Evolutionary conservation across 2,329 filamentous ascomycete genomes (phyloP), one percentile per base, ranked within the genome.

Genomic region (Fusarium camptoceras): DNA sequence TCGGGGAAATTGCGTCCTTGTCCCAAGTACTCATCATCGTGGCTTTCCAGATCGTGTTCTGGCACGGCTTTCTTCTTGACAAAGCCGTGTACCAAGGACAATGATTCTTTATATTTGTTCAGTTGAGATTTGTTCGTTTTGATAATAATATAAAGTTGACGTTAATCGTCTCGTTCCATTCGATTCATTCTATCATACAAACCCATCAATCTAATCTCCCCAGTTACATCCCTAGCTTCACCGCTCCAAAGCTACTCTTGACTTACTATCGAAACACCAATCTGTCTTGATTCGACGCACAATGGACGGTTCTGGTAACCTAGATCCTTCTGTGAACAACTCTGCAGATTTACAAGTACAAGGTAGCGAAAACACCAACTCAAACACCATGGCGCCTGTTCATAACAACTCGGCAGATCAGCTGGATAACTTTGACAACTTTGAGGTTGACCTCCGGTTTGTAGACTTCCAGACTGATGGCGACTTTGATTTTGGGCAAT

Each of bases 41-140:
- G 49, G 24, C 49, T 65, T 55, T 46, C 30, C 30, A 41, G 11
- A 24, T 65, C 10, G n/a, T 64, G 48, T 59, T 62, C 34, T 8
- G n/a, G 39, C 24, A 31, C 47, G 8, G 43, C 34, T 61, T 28
- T 25, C 59, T 15, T 27, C n/a, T 43, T 46, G 49, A 71, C 68
- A 71, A 71, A 71, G 68, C 64, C 48, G 15, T 48, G 16, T 20
- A 30, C 25, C 14, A 44, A 25, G 37, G n/a, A 71, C 59, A 71
- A 58, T 66, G 44, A 64, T 22, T n/a, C 10, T 42, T 34, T 53
- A 53, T 41, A 42, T 53, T 28, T 53, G 20, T 22, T 48, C 31
- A 51, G 24, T 16, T 5, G 24, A 7, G 49, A 22, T 4, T 20
- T 42, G 18, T 27, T 41, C 34, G 22, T 44, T 44, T 22, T 22